A percentile compares a stretch with the other conserved stretches of the same genome.
phyloP scores from a whole-genome alignment of 306 rosid genomes.

The Glycyrrhiza uralensis region DNA sequence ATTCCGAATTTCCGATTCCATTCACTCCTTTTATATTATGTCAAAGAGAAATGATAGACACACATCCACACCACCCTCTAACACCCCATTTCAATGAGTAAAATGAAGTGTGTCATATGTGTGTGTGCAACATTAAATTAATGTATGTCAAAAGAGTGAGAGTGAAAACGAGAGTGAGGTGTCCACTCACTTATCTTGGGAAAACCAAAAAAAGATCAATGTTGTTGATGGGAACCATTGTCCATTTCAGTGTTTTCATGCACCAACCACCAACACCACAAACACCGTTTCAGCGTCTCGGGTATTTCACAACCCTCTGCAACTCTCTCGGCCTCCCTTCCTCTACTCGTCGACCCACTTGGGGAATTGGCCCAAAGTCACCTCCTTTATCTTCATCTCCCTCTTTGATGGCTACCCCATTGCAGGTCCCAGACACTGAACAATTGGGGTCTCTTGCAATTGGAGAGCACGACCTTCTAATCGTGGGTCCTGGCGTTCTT shows the following conservation, averaged over 20 bases:
- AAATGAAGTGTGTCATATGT: too few species aligned
- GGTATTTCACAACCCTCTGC: constrained; percentile 1
- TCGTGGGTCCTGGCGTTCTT: constrained; percentile 94
- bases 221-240: constrained; percentile 42
- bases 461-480: constrained; percentile 60
- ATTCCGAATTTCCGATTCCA: too few species aligned
- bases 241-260: constrained; percentile 22
- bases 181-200: background rate
- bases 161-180: background rate
- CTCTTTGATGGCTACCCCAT: constrained; percentile 56
- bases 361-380: background rate
- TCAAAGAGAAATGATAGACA: too few species aligned
- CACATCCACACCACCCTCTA: too few species aligned
- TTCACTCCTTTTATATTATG: too few species aligned
- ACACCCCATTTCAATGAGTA: too few species aligned
- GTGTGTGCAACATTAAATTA: too few species aligned
- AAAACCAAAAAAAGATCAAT: background rate
- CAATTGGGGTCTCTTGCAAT: constrained; percentile 30
- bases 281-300: constrained; percentile 4
- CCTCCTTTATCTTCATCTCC: constrained; percentile 4
- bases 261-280: constrained; percentile 8
- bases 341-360: constrained; percentile 1
- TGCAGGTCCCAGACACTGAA: constrained; percentile 34
- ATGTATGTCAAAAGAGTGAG: too few species aligned
- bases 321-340: background rate